These are phyloP conservation scores for Paecilomyces niveus DNA, from an alignment of 2,329 filamentous ascomycete species.

Conservation along the genomic window DNA sequence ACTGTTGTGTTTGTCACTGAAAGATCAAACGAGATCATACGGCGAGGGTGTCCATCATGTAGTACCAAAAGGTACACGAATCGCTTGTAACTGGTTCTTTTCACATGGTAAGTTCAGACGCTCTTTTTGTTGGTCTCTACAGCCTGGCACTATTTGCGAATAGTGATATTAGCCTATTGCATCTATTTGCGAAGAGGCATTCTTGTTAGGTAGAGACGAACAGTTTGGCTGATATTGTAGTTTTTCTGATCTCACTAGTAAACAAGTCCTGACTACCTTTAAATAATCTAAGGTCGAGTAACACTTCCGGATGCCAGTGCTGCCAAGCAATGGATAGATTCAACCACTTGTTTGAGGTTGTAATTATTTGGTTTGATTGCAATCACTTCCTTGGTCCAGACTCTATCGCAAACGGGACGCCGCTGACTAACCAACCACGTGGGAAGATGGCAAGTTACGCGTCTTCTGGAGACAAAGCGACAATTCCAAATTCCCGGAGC, in stretches of 20 bases:
- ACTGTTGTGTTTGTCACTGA: no score
- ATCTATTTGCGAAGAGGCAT: neutral
- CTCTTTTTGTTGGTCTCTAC: no score
- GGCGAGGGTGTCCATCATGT: no score
- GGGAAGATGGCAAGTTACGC: neutral
- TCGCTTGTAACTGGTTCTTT: no score
- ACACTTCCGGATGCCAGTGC: neutral
- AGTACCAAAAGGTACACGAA: no score
- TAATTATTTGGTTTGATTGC: neutral
- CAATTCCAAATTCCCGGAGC: neutral
- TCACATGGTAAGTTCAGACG: no score
- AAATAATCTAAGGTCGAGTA: no score
- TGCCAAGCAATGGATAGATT: neutral
- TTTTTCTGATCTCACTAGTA: no score
- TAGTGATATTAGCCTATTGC: neutral
- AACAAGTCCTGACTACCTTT: no score
- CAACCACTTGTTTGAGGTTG: neutral
- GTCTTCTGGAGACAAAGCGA: neutral
- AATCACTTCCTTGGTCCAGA: neutral
- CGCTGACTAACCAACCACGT: neutral
- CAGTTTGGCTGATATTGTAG: neutral
- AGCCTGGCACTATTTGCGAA: no score
- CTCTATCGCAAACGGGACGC: neutral
- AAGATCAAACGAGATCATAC: no score
- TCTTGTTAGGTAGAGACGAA: neutral